phyloP scores from a whole-genome alignment of 768 basidiomycete genomes.

The Rhizopogon vulgaris region DNA sequence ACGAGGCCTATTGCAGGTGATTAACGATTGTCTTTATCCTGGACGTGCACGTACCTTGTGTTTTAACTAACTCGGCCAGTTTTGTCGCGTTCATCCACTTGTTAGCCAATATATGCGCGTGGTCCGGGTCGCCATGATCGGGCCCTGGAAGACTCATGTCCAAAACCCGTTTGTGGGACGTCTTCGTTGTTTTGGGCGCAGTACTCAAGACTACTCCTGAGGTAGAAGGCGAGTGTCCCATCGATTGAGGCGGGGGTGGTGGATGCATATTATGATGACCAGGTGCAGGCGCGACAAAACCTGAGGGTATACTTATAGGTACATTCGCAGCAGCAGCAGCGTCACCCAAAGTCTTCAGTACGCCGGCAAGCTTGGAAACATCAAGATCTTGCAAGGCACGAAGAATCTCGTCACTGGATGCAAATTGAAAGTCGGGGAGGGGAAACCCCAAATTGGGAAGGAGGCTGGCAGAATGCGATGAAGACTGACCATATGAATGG shows the following conservation, averaged over 20 bases:
- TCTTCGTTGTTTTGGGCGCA: slow-evolving; percentile 30
- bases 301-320: slow-evolving; percentile 15
- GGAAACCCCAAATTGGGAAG: slow-evolving; percentile 15
- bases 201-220: slow-evolving; percentile 39
- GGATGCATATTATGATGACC: slow-evolving; percentile 21
- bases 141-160: slow-evolving; percentile 37
- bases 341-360: slow-evolving; percentile 60
- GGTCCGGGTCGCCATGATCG: slow-evolving; percentile 43
- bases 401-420: slow-evolving; percentile 68
- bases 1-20: slow-evolving; percentile 51
- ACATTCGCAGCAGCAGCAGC: slow-evolving; percentile 41
- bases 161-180: slow-evolving; percentile 32
- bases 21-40: neutral
- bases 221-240: slow-evolving; percentile 36
- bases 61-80: slow-evolving; percentile 60
- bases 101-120: slow-evolving; percentile 65
- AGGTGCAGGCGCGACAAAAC: slow-evolving; percentile 17
- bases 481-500: slow-evolving; percentile 22
- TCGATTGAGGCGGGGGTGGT: slow-evolving; percentile 26
- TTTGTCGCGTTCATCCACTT: slow-evolving; percentile 74
- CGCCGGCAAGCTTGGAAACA: slow-evolving; percentile 56
- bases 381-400: slow-evolving; percentile 71
- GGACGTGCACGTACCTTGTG: slow-evolving; percentile 44
- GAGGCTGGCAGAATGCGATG: slow-evolving; percentile 9
- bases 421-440: slow-evolving; percentile 33